Conservation (phyloP, 306 rosid species). For the Castanea mollissima region DNA sequence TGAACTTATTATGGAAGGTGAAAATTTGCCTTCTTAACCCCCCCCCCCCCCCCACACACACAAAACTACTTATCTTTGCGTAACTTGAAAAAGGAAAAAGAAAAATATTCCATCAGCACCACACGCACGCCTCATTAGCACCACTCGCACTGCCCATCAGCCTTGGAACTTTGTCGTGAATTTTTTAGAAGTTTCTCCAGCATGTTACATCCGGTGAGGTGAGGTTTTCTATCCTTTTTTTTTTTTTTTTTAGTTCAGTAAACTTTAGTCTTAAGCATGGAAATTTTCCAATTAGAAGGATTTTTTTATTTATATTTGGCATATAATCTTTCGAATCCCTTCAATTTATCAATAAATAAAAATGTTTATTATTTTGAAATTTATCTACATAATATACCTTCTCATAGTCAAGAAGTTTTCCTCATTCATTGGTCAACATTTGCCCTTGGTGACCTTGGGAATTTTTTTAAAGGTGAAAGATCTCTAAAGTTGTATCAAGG, state of each 20-base stretch:
- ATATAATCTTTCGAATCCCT: no score
- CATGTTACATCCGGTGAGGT: constrained; percentile 94
- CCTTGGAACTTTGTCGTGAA: constrained; percentile 98
- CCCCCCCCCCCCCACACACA: no score
- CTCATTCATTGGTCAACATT: not conserved
- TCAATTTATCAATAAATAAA: not conserved
- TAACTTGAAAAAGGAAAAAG: no score
- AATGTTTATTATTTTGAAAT: not conserved
- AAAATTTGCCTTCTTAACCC: no score
- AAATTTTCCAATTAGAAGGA: not conserved
- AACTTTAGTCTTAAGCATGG: not conserved
- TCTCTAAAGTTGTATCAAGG: not conserved
- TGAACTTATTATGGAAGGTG: no score
- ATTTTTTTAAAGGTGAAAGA: no score
- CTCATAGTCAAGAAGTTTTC: not conserved
- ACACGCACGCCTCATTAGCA: no score
- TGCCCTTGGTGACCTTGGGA: no score
- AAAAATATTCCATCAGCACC: no score
- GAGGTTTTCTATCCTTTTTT: constrained; percentile 28
- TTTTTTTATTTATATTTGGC: not conserved
- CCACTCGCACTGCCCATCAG: constrained; percentile 12
- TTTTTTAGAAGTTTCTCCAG: constrained; percentile 76
- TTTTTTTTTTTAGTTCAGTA: not conserved
- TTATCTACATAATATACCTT: not conserved
- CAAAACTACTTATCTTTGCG: no score